A percentile compares a stretch with the other conserved stretches of the same genome.
Conservation (phyloP, 305 asterid species). For the Rubia tinctorum region DNA sequence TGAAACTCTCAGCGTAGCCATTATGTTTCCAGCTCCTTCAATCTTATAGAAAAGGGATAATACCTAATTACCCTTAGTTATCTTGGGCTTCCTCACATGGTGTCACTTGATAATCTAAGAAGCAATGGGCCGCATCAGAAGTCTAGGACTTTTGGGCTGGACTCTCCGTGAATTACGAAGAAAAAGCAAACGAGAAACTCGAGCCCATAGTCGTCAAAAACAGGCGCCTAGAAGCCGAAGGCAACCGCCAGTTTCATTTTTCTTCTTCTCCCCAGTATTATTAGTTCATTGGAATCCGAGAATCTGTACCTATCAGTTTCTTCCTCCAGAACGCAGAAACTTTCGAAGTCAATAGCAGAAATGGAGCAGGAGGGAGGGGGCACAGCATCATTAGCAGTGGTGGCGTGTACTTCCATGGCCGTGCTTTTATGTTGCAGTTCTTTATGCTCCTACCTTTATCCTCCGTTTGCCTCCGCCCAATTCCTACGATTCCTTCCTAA, state of each 20-base stretch:
- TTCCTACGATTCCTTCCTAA: no score
- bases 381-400: constrained; percentile 49
- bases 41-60: no score
- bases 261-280: no score
- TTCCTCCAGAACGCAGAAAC: not conserved
- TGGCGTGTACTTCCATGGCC: constrained; percentile 65
- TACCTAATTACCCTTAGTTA: no score
- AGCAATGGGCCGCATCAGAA: not conserved
- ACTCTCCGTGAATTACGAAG: not conserved
- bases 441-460: no score
- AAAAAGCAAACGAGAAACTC: not conserved
- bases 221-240: no score
- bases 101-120: no score
- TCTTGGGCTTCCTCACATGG: no score
- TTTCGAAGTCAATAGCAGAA: not conserved
- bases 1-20: no score
- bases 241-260: no score
- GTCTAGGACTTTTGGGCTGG: not conserved
- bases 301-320: not conserved
- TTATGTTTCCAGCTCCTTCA: no score
- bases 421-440: constrained; percentile 70
- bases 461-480: no score
- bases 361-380: constrained; percentile 16
- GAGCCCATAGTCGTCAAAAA: not conserved
- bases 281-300: not conserved